Evolutionary conservation across 257 asterid genomes (phyloP).

Genomic region (Oldenlandia corymbosa): DNA sequence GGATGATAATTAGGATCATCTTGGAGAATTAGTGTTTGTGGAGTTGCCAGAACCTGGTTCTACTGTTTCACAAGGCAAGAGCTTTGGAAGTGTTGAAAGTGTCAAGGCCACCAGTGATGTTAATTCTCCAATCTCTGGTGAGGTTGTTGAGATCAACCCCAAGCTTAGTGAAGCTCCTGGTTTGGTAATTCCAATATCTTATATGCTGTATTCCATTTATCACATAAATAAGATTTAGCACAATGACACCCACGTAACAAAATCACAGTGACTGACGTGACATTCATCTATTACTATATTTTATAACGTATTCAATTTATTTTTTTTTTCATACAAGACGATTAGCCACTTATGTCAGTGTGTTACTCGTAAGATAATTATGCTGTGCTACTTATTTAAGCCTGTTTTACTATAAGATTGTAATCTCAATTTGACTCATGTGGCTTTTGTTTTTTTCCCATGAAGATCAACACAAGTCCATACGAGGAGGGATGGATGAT

Average conservation of each 20-base stretch:
- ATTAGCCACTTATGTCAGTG: no score
- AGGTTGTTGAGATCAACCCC: slow-evolving; percentile 65
- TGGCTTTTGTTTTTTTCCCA: neutral
- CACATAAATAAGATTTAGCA: no score
- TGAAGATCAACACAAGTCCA: slow-evolving; percentile 74
- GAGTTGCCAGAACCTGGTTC: slow-evolving; percentile 71
- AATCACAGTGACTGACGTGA: no score
- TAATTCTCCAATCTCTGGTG: slow-evolving; percentile 86
- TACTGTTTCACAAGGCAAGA: slow-evolving; percentile 34
- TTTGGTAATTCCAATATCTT: slow-evolving; percentile 36
- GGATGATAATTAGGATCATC: slow-evolving; percentile 54
- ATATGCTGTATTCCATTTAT: neutral
- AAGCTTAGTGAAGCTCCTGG: slow-evolving; percentile 68
- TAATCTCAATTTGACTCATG: neutral
- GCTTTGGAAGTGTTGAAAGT: slow-evolving; percentile 84
- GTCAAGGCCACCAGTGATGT: slow-evolving; percentile 89
- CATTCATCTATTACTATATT: no score
- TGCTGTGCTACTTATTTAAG: no score
- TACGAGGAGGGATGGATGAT: slow-evolving; percentile 96
- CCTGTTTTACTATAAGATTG: neutral
- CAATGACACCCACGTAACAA: no score
- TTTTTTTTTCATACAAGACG: no score
- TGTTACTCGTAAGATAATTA: no score
- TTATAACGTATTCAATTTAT: no score
- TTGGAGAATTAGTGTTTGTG: slow-evolving; percentile 90